Conservation (phyloP, 495 filamentous ascomycete species). For the Penicillium lividum region DNA sequence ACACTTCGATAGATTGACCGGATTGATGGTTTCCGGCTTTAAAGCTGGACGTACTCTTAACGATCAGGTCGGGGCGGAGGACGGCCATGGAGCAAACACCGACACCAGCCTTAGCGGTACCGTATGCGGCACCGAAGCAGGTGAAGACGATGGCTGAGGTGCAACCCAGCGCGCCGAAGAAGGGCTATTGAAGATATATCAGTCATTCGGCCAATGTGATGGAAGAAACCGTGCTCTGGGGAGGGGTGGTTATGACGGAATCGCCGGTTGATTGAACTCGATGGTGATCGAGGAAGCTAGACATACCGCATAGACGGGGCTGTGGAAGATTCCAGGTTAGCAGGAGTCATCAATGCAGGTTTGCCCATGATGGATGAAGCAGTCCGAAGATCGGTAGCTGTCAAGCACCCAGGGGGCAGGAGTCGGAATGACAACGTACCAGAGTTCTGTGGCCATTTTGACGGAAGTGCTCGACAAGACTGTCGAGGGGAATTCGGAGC, state of each 20-base stretch:
- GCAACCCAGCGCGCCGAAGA: slow-evolving; percentile 99
- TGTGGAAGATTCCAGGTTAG: slow-evolving; percentile 50
- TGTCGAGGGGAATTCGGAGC: slow-evolving; percentile 18
- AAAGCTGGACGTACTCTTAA: slow-evolving; percentile 79
- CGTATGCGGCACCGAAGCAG: slow-evolving; percentile 97
- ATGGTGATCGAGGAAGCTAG: slow-evolving; percentile 16
- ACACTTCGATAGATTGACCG: not conserved
- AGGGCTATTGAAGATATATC: slow-evolving; percentile 63
- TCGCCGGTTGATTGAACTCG: slow-evolving; percentile 12
- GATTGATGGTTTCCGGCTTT: not conserved
- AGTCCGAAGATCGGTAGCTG: slow-evolving; percentile 30
- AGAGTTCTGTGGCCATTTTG: slow-evolving; percentile 66
- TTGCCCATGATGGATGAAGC: slow-evolving; percentile 13
- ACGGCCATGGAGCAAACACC: slow-evolving; percentile 99
- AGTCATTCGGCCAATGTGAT: slow-evolving; percentile 24
- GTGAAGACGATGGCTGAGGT: slow-evolving; percentile 98
- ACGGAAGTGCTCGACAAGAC: slow-evolving; percentile 19
- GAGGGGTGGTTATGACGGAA: slow-evolving; percentile 22
- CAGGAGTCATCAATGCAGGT: slow-evolving; percentile 22
- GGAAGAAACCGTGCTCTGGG: slow-evolving; percentile 11
- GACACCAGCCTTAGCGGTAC: slow-evolving; percentile 98
- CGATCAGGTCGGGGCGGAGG: slow-evolving; percentile 94
- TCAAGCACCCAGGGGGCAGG: slow-evolving; percentile 33
- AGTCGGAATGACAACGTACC: slow-evolving; percentile 54
- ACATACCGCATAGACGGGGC: slow-evolving; percentile 99